phyloP scores from a whole-genome alignment of 139 green algal species.

The Haematococcus sp. region DNA sequence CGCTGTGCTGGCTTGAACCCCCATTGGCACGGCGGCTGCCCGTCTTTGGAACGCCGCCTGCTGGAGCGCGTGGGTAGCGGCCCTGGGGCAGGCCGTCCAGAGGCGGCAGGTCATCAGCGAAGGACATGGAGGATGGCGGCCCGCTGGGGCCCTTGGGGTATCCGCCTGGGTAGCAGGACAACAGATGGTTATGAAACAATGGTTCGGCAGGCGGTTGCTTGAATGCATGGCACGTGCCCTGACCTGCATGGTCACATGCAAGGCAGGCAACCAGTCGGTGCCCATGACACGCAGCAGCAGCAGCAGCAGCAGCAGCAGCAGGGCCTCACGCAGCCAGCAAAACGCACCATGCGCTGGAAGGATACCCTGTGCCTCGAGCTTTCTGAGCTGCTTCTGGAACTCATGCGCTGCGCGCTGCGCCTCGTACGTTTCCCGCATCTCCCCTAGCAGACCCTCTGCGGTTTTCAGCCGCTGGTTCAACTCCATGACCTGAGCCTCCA shows the following conservation, averaged over 20 bases:
- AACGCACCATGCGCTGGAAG: no score
- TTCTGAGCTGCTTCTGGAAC: constrained; percentile 3
- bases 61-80: no score
- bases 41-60: no score
- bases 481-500: no score
- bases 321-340: no score
- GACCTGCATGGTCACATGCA: not conserved
- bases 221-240: not conserved
- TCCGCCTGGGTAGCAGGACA: not conserved
- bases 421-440: not conserved
- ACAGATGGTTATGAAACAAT: not conserved
- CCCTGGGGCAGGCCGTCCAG: not conserved
- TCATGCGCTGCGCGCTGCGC: not conserved
- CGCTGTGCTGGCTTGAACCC: no score
- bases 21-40: no score
- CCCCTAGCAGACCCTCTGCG: not conserved
- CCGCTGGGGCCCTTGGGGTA: not conserved
- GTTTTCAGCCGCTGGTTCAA: no score
- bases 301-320: no score
- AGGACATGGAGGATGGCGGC: constrained; percentile 2
- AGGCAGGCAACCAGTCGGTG: no score
- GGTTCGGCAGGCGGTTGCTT: no score
- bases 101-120: constrained; percentile 3
- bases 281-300: no score
- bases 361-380: not conserved